Conservation (phyloP, 169 alveolate genomes). For the Plasmodium coatneyi region DNA sequence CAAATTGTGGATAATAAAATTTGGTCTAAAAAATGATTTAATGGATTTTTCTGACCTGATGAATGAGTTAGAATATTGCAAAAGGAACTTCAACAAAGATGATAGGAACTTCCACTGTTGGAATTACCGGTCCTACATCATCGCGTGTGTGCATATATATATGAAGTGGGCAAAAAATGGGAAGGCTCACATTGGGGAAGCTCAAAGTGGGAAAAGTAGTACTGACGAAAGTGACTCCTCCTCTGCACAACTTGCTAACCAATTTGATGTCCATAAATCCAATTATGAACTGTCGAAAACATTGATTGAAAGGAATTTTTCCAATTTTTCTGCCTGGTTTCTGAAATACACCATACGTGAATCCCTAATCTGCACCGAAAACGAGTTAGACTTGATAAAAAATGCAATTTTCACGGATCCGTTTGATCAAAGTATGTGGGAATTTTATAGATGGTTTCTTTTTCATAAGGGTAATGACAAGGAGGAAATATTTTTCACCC, state of each 20-base stretch:
- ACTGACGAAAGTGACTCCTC: neutral
- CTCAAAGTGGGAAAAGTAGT: neutral
- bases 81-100: constrained; percentile 17
- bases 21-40: constrained; percentile 34
- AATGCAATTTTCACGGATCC: constrained; percentile 74
- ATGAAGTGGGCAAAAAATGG: neutral
- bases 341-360: constrained; percentile 55
- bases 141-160: constrained; percentile 42
- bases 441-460: constrained; percentile 72
- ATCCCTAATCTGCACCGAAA: constrained; percentile 11
- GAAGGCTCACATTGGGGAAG: neutral
- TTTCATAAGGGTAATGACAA: constrained; percentile 59
- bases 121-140: constrained; percentile 67
- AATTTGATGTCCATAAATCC: constrained; percentile 22
- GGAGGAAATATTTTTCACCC: constrained; percentile 48
- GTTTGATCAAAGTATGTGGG: constrained; percentile 75
- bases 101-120: constrained; percentile 72
- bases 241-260: neutral
- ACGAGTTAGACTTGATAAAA: constrained; percentile 51
- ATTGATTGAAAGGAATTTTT: constrained; percentile 52
- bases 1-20: constrained; percentile 60
- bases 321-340: constrained; percentile 75
- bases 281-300: constrained; percentile 55
- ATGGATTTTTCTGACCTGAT: constrained; percentile 11
- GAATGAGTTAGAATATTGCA: constrained; percentile 63